Evolutionary conservation across 1,139 yeast genomes (phyloP).

Genomic region (Geotrichum aggregatum): DNA sequence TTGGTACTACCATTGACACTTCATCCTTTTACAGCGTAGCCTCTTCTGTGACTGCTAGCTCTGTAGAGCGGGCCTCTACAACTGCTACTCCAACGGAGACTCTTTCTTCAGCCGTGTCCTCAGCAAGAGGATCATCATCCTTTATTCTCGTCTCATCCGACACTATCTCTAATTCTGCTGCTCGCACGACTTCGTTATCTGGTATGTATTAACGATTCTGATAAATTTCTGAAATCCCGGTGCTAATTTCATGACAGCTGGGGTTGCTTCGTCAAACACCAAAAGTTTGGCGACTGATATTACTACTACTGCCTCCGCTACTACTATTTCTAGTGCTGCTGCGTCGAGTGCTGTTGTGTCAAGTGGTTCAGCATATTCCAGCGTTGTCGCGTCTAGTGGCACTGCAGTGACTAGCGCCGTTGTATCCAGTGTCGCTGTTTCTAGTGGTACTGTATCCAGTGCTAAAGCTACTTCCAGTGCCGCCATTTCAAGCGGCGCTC

Average conservation of each 20-base stretch:
- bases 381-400: not conserved
- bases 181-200: slow-evolving; percentile 5
- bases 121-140: not conserved
- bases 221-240: not conserved
- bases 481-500: not conserved
- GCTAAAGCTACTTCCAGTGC: not conserved
- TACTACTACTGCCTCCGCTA: not conserved
- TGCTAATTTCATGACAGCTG: not conserved
- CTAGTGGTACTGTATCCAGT: not conserved
- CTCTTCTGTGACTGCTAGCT: not conserved
- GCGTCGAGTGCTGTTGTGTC: not conserved
- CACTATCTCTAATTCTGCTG: not conserved
- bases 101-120: not conserved
- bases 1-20: slow-evolving; percentile 15
- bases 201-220: not conserved
- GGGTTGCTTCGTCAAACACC: too few species aligned
- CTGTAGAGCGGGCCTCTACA: not conserved
- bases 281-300: not conserved
- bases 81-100: not conserved
- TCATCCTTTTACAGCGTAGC: not conserved
- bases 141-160: not conserved
- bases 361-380: not conserved
- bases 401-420: not conserved
- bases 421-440: not conserved
- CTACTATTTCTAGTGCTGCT: not conserved